phyloP scores from a whole-genome alignment of 2,329 filamentous ascomycete species.

The Zasmidium angulare region DNA sequence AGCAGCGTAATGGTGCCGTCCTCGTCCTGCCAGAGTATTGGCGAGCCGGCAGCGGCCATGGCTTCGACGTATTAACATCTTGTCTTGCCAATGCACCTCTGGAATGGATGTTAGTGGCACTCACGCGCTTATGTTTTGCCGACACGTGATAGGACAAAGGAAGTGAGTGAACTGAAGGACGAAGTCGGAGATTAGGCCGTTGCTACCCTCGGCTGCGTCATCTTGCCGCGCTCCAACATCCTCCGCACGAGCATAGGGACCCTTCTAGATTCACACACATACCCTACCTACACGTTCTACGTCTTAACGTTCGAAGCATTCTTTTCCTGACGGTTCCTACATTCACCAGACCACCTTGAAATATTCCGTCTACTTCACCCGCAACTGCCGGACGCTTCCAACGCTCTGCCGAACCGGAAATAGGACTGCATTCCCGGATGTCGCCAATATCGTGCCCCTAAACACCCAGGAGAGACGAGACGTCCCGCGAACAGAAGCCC shows the following conservation, averaged over 20 bases:
- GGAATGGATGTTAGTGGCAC: background rate
- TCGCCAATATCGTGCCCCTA: background rate
- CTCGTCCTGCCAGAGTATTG: conserved; percentile 56
- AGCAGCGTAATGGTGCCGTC: conserved; percentile 57
- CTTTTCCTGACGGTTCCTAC: background rate
- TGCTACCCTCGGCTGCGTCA: background rate
- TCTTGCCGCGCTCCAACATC: background rate
- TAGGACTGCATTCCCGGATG: conserved; percentile 4
- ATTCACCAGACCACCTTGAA: background rate
- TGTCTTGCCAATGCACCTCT: background rate
- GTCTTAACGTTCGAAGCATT: background rate
- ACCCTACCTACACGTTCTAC: background rate
- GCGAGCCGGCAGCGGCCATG: conserved; percentile 13
- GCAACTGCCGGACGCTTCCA: background rate
- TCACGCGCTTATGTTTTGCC: background rate
- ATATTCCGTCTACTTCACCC: background rate
- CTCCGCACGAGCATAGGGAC: background rate
- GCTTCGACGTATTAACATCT: background rate
- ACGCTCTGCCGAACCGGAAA: conserved; percentile 4
- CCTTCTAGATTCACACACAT: background rate
- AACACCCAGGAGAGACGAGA: background rate
- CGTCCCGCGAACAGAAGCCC: conserved; percentile 6
- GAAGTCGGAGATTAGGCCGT: background rate
- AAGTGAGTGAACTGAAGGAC: background rate
- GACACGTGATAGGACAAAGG: background rate